Evolutionary conservation across 495 filamentous ascomycete species (phyloP).

Genomic region (Penicillium verhagenii): DNA sequence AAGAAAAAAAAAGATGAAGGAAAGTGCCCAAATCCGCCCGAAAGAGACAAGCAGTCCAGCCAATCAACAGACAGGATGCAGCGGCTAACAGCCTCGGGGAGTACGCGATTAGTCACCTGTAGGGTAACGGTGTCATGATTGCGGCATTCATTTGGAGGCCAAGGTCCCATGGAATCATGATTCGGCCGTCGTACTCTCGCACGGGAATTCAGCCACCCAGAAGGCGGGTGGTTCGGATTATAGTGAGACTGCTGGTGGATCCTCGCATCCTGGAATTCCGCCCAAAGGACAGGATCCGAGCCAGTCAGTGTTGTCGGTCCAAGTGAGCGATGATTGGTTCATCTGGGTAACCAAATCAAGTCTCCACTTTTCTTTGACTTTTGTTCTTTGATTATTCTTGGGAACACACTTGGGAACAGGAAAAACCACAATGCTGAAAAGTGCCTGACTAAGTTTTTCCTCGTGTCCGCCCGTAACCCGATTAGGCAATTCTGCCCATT

Average conservation of each 20-base stretch:
- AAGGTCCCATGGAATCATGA: constrained; percentile 19
- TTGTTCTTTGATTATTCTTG: background rate
- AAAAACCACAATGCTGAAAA: too few species aligned
- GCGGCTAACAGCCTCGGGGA: constrained; percentile 22
- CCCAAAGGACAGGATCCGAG: constrained; percentile 19
- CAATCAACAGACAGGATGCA: constrained; percentile 7
- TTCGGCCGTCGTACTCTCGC: constrained; percentile 16
- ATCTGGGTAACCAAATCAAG: too few species aligned
- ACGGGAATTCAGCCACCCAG: constrained; percentile 17
- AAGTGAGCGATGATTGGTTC: background rate
- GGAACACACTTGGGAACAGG: too few species aligned
- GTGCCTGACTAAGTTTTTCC: background rate
- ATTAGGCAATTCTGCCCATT: background rate
- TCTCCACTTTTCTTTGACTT: constrained; percentile 6
- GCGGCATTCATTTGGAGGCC: background rate
- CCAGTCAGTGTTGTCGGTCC: constrained; percentile 10
- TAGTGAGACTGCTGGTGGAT: constrained; percentile 20
- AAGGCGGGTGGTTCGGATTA: constrained; percentile 29
- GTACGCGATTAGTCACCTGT: constrained; percentile 25
- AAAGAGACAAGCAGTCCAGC: background rate
- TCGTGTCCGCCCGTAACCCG: background rate
- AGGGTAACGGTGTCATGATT: constrained; percentile 20
- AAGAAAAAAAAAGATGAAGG: background rate
- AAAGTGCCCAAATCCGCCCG: constrained; percentile 1
- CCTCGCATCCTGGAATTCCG: constrained; percentile 27